Base-by-base conservation (phyloP, 352 stramenopile species). In the Plasmopara viticola region DNA sequence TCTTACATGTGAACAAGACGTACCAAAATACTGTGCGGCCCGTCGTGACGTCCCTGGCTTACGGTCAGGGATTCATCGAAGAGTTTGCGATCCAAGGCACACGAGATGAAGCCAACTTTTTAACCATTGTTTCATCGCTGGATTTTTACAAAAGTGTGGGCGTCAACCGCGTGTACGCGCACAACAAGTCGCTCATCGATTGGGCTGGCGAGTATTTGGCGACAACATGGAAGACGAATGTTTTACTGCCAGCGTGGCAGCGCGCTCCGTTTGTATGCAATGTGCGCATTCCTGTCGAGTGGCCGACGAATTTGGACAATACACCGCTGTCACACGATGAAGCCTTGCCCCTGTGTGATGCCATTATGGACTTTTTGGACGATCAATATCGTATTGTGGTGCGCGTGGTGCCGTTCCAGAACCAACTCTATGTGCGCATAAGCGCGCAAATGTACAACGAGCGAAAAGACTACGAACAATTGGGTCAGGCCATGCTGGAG, bases 371-470 rank as follows among this genome's bases (percentile, higher is more conserved):
- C 60, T 68, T 90, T 17, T 51, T 93, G 40, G 66, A 74, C 44
- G 83, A 93, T 54, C 74, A 74, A 13, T 93, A 80, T 52, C 70
- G 70, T 20, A 67, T 93, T 34, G 74, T 84, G 20, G 78, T 88
- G 49, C 77, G 78, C 34, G 73, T 90, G 17, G 58, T 72, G 48
- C 71, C 75, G 9, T 84, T 93, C 63, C 78, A 90, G 58, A 60
- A 53, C 45, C 67, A 71, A 9, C 67, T 90, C 17, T 90, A 87
- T 66, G 78, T 84, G 43, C 78, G 79, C 53, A 87, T 93, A 61
- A 90, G 79, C 42, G 76, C 79, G 42, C 83, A 93, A 63, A 89
- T 90, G 47, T 93, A 90, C 68, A 90, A 90, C 56, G 83, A 93
- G 53, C 75, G 83, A 48, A 66, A 66, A 34, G 83, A 93, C 55